A percentile compares a stretch with the other conserved stretches of the same genome.
phyloP scores from a whole-genome alignment of 306 rosid species.

The peach (Prunus persica) region DNA sequence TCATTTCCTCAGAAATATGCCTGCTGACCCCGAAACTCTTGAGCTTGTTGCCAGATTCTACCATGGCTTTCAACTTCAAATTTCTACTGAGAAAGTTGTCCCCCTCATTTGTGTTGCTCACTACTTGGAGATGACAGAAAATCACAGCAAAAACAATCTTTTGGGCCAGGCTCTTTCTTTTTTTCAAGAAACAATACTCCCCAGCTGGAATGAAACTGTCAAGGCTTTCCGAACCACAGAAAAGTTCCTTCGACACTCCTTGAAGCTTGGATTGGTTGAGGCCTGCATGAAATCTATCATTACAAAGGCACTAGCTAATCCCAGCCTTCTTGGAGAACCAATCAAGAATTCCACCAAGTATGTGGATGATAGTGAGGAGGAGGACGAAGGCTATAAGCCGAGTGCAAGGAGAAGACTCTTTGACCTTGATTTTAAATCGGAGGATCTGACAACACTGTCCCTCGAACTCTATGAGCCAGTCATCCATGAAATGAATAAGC shows the following conservation, averaged over 20 bases:
- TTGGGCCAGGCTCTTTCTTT: slow-evolving; percentile 19
- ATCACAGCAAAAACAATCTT: slow-evolving; percentile 44
- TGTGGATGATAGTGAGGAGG: slow-evolving; percentile 21
- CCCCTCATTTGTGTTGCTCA: slow-evolving; percentile 42
- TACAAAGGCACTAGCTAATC: slow-evolving; percentile 29
- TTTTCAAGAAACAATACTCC: slow-evolving; percentile 42
- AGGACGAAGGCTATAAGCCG: slow-evolving; percentile 10
- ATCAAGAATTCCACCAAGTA: neutral
- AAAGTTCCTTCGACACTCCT: slow-evolving; percentile 30
- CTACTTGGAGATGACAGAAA: slow-evolving; percentile 46
- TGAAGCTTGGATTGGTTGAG: slow-evolving; percentile 36
- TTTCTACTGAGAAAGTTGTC: slow-evolving; percentile 43
- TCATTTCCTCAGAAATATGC: slow-evolving; percentile 34
- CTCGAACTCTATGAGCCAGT: slow-evolving; percentile 41
- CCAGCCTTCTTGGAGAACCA: slow-evolving; percentile 45
- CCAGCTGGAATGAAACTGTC: slow-evolving; percentile 48
- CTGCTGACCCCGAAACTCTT: slow-evolving; percentile 27
- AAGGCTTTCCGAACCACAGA: slow-evolving; percentile 41
- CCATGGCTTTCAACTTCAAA: slow-evolving; percentile 29
- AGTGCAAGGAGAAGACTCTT: slow-evolving; percentile 47
- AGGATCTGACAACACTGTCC: slow-evolving; percentile 42
- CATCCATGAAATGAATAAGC: slow-evolving; percentile 31
- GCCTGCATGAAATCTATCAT: slow-evolving; percentile 43
- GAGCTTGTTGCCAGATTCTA: slow-evolving; percentile 49
- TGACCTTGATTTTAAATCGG: slow-evolving; percentile 28